A percentile compares a stretch with the other conserved stretches of the same genome.
These are phyloP conservation scores for Kazachstania psychrophila DNA, from an alignment of 805 yeast species.

Conservation along the genomic window DNA sequence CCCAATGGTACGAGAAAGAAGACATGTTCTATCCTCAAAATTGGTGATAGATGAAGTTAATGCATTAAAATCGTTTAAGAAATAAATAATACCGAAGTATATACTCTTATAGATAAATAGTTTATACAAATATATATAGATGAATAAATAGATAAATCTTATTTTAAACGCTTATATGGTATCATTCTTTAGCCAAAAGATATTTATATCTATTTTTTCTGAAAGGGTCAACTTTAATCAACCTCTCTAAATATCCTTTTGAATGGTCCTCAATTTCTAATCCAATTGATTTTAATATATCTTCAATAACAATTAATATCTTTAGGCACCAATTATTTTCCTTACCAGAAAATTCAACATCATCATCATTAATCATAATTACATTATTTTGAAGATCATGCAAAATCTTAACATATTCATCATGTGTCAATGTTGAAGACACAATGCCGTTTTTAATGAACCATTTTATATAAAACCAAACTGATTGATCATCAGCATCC, in stretches of 20 bases:
- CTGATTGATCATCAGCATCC: conserved; percentile 89
- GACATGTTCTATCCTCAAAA: conserved; percentile 38
- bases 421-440: conserved; percentile 15
- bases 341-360: conserved; percentile 52
- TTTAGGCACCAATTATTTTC: conserved; percentile 76
- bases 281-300: conserved; percentile 21
- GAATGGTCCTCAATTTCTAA: conserved; percentile 28
- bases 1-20: conserved; percentile 35
- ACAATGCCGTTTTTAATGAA: conserved; percentile 36
- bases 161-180: background rate
- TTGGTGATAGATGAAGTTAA: conserved; percentile 14
- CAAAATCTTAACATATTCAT: conserved; percentile 34
- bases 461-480: conserved; percentile 89
- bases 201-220: conserved; percentile 52
- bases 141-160: too few relatives aligned
- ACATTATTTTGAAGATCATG: conserved; percentile 40
- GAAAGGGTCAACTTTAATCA: conserved; percentile 54
- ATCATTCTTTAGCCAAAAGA: conserved; percentile 13
- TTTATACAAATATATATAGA: background rate
- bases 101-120: background rate
- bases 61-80: background rate
- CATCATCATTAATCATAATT: conserved; percentile 60
- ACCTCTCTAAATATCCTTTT: conserved; percentile 29
- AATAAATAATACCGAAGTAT: conserved; percentile 1
- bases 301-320: conserved; percentile 41